Conservation (phyloP, 2,329 filamentous ascomycete genomes). For the Calonectria leucothoes region DNA sequence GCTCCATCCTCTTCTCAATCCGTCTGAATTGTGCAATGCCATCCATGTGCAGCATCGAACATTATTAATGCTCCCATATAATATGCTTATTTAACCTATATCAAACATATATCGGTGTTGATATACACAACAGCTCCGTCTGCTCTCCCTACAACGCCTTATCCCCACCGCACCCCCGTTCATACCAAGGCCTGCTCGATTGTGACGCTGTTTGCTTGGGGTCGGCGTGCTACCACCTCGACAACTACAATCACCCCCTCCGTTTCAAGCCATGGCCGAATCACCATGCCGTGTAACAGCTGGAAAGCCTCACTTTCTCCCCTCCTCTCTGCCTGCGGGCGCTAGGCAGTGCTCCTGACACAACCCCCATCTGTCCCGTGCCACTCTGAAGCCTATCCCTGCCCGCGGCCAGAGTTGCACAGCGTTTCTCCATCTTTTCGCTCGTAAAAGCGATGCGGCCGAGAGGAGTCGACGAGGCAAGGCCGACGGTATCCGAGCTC, state of each 20-base stretch:
- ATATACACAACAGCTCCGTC: too few species aligned
- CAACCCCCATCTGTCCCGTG: not conserved
- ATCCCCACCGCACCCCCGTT: not conserved
- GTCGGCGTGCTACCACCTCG: not conserved
- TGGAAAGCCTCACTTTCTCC: not conserved
- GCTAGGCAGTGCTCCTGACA: not conserved
- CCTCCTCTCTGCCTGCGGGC: not conserved
- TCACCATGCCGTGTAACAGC: not conserved
- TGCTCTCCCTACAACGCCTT: not conserved
- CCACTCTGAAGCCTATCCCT: not conserved
- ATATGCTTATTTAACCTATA: too few species aligned
- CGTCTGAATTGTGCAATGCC: too few species aligned
- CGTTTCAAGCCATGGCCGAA: not conserved
- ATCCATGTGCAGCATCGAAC: too few species aligned
- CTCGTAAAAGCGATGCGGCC: not conserved
- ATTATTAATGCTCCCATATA: too few species aligned
- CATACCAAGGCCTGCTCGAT: not conserved
- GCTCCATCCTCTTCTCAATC: too few species aligned
- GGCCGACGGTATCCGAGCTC: too few species aligned
- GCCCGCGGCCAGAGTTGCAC: not conserved
- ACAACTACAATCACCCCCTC: not conserved
- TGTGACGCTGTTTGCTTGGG: not conserved
- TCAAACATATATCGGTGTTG: too few species aligned
- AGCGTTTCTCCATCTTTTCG: not conserved
- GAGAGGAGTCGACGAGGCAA: not conserved